A percentile compares a stretch with the other conserved stretches of the same genome.
phyloP scores from a whole-genome alignment of 495 filamentous ascomycete species.

The Lepidopterella palustris region DNA sequence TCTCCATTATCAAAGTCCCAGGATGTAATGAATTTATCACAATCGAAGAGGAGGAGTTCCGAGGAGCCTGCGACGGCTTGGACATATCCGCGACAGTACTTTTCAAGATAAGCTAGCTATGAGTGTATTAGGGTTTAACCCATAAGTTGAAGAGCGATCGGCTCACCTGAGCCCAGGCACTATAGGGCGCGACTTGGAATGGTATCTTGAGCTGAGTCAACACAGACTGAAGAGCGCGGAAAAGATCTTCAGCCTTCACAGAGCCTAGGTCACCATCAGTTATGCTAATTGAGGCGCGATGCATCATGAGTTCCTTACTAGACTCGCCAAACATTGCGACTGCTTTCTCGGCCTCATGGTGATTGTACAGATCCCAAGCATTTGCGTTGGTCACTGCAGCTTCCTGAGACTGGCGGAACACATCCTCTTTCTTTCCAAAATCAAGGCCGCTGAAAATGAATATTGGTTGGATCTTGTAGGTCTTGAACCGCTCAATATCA shows the following conservation, averaged over 20 bases:
- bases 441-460: constrained; percentile 90
- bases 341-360: constrained; percentile 67
- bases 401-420: constrained; percentile 43
- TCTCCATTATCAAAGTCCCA: constrained; percentile 62
- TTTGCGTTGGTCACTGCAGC: constrained; percentile 35
- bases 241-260: constrained; percentile 25
- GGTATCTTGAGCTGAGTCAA: constrained; percentile 61
- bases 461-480: constrained; percentile 57
- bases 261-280: constrained; percentile 17
- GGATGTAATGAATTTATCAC: constrained; percentile 73
- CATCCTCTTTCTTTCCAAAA: constrained; percentile 61
- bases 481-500: constrained; percentile 63
- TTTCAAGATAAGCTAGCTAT: constrained; percentile 76
- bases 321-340: constrained; percentile 76
- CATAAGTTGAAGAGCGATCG: background rate
- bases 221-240: constrained; percentile 54
- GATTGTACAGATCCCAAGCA: constrained; percentile 85
- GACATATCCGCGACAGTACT: constrained; percentile 58
- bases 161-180: constrained; percentile 76
- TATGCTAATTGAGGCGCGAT: background rate
- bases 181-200: constrained; percentile 85
- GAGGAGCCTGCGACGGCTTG: constrained; percentile 78
- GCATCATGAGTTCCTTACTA: constrained; percentile 46
- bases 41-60: constrained; percentile 82
- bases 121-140: background rate